Percentiles rank a stretch among this genome's conserved stretches.
phyloP scores from a whole-genome alignment of 768 basidiomycete genomes.

The Boletus coccyginus region DNA sequence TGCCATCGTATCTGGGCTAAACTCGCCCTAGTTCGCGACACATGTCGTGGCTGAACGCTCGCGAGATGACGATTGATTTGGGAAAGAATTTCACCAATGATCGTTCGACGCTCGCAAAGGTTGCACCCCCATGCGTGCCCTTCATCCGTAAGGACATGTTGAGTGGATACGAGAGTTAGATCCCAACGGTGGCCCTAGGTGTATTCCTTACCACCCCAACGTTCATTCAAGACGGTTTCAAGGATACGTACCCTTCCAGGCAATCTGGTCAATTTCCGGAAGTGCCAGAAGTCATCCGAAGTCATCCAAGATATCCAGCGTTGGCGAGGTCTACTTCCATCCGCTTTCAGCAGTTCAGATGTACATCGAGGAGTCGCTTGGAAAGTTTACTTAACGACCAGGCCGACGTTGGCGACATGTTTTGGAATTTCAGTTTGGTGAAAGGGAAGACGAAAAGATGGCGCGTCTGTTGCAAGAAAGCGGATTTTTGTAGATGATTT shows the following conservation, averaged over 20 bases:
- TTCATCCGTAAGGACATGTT: conserved; percentile 72
- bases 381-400: conserved; percentile 58
- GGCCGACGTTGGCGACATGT: conserved; percentile 66
- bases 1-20: conserved; percentile 90
- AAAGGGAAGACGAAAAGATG: conserved; percentile 97
- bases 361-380: conserved; percentile 79
- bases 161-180: not conserved
- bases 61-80: conserved; percentile 89
- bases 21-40: conserved; percentile 82
- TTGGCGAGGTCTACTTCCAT: conserved; percentile 81
- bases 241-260: conserved; percentile 67
- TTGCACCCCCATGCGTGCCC: conserved; percentile 92
- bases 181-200: conserved; percentile 46
- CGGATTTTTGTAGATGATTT: conserved; percentile 62
- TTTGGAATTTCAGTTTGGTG: conserved; percentile 85
- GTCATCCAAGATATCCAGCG: conserved; percentile 96
- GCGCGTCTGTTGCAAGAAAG: conserved; percentile 84
- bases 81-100: conserved; percentile 95
- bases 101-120: conserved; percentile 73
- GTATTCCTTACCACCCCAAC: conserved; percentile 94
- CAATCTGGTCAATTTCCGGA: conserved; percentile 89
- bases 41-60: conserved; percentile 68
- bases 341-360: conserved; percentile 61
- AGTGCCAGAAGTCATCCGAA: conserved; percentile 93
- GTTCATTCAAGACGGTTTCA: conserved; percentile 97